Evolutionary conservation across 1,284 basidiomycete species (phyloP).

Genomic region (Austroboletus rostrupii): DNA sequence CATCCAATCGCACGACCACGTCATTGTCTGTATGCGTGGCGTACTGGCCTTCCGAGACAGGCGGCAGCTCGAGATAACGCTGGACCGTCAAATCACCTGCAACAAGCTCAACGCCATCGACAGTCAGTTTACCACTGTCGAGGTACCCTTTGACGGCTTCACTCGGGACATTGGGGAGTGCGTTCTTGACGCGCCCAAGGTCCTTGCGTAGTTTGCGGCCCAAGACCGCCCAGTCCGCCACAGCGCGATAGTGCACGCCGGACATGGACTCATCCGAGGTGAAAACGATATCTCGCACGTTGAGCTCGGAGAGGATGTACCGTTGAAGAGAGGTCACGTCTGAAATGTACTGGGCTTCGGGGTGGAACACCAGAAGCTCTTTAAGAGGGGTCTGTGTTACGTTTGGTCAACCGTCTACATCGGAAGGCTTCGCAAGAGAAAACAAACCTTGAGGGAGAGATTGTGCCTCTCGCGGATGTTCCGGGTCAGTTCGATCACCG

Average conservation of each 20-base stretch:
- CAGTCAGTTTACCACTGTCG: conserved; percentile 71
- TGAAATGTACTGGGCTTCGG: conserved; percentile 78
- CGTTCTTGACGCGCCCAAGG: conserved; percentile 86
- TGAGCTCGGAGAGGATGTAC: conserved; percentile 95
- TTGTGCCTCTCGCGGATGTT: conserved; percentile 87
- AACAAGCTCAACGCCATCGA: conserved; percentile 89
- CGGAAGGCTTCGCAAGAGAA: not conserved
- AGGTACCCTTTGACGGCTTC: conserved; percentile 84
- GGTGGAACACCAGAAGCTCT: conserved; percentile 93
- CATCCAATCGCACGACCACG: conserved; percentile 90
- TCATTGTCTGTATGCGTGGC: conserved; percentile 92
- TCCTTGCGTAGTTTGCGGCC: conserved; percentile 95
- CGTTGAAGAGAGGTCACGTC: conserved; percentile 84
- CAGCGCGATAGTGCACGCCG: conserved; percentile 88
- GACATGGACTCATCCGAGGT: conserved; percentile 84
- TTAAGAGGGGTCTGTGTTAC: conserved; percentile 77
- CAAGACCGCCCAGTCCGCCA: conserved; percentile 94
- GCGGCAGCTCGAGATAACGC: conserved; percentile 83
- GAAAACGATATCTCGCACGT: conserved; percentile 87
- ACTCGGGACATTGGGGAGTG: conserved; percentile 77
- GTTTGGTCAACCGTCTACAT: conserved; percentile 3
- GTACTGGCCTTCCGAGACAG: conserved; percentile 57
- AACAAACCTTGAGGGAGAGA: conserved; percentile 80
- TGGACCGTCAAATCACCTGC: conserved; percentile 89
- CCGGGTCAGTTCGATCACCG: conserved; percentile 90